Conservation (phyloP, 2,329 filamentous ascomycete genomes). For the Exophiala spinifera region DNA sequence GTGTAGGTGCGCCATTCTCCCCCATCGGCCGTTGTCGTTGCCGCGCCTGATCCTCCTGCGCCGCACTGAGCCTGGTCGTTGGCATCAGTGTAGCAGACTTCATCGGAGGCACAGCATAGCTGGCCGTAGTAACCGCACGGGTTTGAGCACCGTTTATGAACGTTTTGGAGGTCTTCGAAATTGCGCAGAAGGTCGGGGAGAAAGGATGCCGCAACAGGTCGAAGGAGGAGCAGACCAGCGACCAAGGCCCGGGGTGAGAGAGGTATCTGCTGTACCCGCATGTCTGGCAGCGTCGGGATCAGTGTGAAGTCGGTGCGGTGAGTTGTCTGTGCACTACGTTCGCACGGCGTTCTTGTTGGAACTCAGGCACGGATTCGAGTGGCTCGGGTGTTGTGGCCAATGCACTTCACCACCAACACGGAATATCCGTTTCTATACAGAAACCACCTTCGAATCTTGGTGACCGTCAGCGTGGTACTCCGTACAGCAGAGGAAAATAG, state of each 20-base stretch:
- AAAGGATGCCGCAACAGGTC: conserved; percentile 22
- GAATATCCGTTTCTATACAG: neutral
- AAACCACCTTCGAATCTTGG: too few relatives aligned
- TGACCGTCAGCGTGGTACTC: neutral
- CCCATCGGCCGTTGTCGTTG: conserved; percentile 24
- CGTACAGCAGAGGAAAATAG: conserved; percentile 2
- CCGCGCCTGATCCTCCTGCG: conserved; percentile 23
- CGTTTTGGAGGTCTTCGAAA: conserved; percentile 25
- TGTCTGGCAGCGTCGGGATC: conserved; percentile 5
- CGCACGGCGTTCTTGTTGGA: conserved; percentile 9
- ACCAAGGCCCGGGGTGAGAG: conserved; percentile 18
- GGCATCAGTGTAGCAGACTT: conserved; percentile 51
- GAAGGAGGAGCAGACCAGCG: conserved; percentile 16
- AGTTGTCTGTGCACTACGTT: conserved; percentile 8
- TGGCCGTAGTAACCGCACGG: conserved; percentile 52
- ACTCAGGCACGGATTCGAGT: neutral
- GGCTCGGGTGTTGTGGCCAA: neutral
- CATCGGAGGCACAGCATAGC: conserved; percentile 47
- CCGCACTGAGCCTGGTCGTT: conserved; percentile 49
- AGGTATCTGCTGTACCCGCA: conserved; percentile 19
- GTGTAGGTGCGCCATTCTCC: conserved; percentile 55
- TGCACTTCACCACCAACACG: neutral
- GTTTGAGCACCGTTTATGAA: conserved; percentile 42
- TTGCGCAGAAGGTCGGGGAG: conserved; percentile 27
- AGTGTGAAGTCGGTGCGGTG: conserved; percentile 5